Evolutionary conservation across 768 basidiomycete species (phyloP).

Genomic region (Coprinellus aureogranulatus): DNA sequence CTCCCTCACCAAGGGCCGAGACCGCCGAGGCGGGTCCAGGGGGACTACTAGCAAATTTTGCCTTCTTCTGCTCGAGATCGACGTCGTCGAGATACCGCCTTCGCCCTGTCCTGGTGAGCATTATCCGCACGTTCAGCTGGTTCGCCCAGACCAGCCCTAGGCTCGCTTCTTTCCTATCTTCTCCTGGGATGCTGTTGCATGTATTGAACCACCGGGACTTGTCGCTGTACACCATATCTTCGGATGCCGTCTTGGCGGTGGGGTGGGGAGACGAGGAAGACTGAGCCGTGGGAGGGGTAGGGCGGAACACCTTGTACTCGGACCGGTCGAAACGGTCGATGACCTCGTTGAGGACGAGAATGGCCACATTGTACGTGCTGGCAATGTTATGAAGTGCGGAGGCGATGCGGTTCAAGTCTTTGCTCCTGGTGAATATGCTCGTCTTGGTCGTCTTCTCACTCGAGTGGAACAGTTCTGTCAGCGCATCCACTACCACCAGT

Average conservation of each 20-base stretch:
- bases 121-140: conserved; percentile 80
- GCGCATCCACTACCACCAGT: conserved; percentile 82
- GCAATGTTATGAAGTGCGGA: conserved; percentile 71
- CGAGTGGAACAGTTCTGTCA: conserved; percentile 81
- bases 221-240: conserved; percentile 58
- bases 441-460: conserved; percentile 54
- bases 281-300: too few relatives aligned
- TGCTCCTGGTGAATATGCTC: conserved; percentile 71
- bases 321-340: conserved; percentile 60
- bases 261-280: too few relatives aligned
- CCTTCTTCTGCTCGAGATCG: conserved; percentile 22
- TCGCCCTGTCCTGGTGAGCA: conserved; percentile 76
- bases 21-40: too few relatives aligned
- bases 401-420: conserved; percentile 65
- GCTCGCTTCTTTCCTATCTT: conserved; percentile 71
- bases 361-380: conserved; percentile 56
- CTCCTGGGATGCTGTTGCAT: conserved; percentile 55
- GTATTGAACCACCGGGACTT: conserved; percentile 79
- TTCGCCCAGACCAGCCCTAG: conserved; percentile 94
- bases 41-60: conserved; percentile 13
- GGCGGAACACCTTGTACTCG: background rate
- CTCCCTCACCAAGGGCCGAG: too few relatives aligned
- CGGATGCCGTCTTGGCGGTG: background rate
- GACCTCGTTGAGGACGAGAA: conserved; percentile 89
- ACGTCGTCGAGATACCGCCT: conserved; percentile 51